Percentiles rank a stretch among this genome's conserved stretches.
phyloP scores from a whole-genome alignment of 148 eudicot species.

The Arbutus unedo region DNA sequence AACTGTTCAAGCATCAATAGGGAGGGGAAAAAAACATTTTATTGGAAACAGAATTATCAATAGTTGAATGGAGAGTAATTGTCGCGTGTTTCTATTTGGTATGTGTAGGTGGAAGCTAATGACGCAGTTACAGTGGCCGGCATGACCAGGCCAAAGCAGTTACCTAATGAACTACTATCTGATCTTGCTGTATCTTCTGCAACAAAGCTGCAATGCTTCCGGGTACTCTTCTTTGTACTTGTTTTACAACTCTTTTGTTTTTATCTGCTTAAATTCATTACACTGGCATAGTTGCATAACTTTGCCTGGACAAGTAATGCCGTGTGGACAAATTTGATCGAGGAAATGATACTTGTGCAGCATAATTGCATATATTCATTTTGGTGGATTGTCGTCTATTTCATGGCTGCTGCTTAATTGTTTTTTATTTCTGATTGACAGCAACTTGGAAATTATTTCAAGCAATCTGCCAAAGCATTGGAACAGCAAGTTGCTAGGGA shows the following conservation, averaged over 20 bases:
- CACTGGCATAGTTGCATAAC: background rate
- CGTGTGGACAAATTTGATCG: background rate
- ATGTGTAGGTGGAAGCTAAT: slow-evolving; percentile 80
- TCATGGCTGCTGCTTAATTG: background rate
- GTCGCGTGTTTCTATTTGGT: slow-evolving; percentile 1
- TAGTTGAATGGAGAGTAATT: background rate
- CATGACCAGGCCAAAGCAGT: slow-evolving; percentile 88
- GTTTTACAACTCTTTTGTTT: background rate
- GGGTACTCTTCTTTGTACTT: slow-evolving; percentile 42
- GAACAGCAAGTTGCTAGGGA: slow-evolving; percentile 89
- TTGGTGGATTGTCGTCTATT: background rate
- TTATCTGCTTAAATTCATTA: background rate
- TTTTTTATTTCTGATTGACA: slow-evolving; percentile 32
- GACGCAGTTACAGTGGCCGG: slow-evolving; percentile 90
- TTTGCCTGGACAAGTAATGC: background rate
- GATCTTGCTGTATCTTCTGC: slow-evolving; percentile 91
- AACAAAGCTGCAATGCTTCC: slow-evolving; percentile 84
- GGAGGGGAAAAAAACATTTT: background rate
- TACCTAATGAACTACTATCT: slow-evolving; percentile 74
- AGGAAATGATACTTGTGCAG: background rate
- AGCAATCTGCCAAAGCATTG: slow-evolving; percentile 94
- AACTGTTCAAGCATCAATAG: background rate
- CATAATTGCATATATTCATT: background rate
- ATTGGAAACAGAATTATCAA: background rate
- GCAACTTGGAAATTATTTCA: slow-evolving; percentile 91